Conservation (phyloP, 129 eudicot genomes). For the Artemisia argyi region DNA sequence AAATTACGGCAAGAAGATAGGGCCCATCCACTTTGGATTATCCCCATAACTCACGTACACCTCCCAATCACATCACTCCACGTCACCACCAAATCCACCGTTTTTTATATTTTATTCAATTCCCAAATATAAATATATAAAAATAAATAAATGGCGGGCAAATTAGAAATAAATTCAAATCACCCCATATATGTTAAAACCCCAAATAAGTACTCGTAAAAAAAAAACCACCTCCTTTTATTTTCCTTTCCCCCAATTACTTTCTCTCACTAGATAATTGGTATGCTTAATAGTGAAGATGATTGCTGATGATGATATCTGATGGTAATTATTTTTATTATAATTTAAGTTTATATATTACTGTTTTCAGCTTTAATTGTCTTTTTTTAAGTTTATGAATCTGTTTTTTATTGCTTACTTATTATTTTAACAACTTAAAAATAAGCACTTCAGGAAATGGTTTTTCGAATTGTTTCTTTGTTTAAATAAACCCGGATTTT, state of each 20-base stretch:
- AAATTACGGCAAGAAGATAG: slow-evolving; percentile 33
- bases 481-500: no score
- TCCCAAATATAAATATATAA: slow-evolving; percentile 3
- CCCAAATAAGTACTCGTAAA: no score
- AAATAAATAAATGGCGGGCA: slow-evolving; percentile 67
- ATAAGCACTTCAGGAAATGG: no score
- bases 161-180: slow-evolving; percentile 35
- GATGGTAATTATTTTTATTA: slow-evolving; percentile 20
- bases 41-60: slow-evolving; percentile 38
- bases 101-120: slow-evolving; percentile 12
- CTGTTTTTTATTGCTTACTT: no score
- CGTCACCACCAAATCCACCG: slow-evolving; percentile 31
- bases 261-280: neutral
- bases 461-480: no score
- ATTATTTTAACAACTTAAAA: no score
- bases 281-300: slow-evolving; percentile 32
- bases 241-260: slow-evolving; percentile 21
- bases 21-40: slow-evolving; percentile 28
- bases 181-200: slow-evolving; percentile 45
- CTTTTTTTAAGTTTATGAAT: no score
- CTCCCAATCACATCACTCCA: slow-evolving; percentile 19
- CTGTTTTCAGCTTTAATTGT: slow-evolving; percentile 12
- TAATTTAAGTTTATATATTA: neutral
- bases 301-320: slow-evolving; percentile 17
- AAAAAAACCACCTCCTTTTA: slow-evolving; percentile 14